Percentiles rank a stretch among this genome's conserved stretches.
phyloP scores from a whole-genome alignment of 1,284 basidiomycete species.

The Microbotryum scabiosae region DNA sequence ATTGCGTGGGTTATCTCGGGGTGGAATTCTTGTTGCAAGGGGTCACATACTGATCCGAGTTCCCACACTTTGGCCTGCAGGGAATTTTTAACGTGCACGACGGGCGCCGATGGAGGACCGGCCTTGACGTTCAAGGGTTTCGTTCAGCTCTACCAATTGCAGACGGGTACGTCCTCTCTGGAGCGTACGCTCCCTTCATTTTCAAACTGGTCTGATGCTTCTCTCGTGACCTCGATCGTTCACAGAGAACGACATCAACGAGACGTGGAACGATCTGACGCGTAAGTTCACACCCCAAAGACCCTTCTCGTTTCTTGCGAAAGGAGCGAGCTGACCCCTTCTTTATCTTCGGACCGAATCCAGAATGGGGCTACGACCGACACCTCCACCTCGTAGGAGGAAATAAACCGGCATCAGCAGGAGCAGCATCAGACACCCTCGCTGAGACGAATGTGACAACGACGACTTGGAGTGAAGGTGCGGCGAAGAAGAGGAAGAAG shows the following conservation, averaged over 20 bases:
- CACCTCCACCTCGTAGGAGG: too few species aligned
- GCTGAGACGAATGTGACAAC: background rate
- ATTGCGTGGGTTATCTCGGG: background rate
- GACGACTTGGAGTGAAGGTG: background rate
- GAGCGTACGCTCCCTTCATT: background rate
- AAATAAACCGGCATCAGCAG: too few species aligned
- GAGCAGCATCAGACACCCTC: background rate
- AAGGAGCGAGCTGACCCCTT: too few species aligned
- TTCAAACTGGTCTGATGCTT: background rate
- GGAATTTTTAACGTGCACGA: background rate
- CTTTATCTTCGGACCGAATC: too few species aligned
- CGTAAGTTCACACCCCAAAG: slow-evolving; percentile 15
- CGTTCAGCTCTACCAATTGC: slow-evolving; percentile 20
- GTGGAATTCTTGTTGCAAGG: background rate
- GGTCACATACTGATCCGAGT: background rate
- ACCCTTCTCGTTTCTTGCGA: background rate
- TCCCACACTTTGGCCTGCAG: background rate
- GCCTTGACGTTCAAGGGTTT: slow-evolving; percentile 17
- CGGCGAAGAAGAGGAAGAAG: background rate
- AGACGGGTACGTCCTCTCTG: slow-evolving; percentile 8
- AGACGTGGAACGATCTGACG: slow-evolving; percentile 22
- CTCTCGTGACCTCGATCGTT: background rate
- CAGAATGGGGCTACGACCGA: too few species aligned
- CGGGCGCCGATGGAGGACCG: background rate
- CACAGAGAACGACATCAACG: slow-evolving; percentile 20